Conservation (phyloP, 108 stramenopile species). For the Cyclostephanos tholiformis region DNA sequence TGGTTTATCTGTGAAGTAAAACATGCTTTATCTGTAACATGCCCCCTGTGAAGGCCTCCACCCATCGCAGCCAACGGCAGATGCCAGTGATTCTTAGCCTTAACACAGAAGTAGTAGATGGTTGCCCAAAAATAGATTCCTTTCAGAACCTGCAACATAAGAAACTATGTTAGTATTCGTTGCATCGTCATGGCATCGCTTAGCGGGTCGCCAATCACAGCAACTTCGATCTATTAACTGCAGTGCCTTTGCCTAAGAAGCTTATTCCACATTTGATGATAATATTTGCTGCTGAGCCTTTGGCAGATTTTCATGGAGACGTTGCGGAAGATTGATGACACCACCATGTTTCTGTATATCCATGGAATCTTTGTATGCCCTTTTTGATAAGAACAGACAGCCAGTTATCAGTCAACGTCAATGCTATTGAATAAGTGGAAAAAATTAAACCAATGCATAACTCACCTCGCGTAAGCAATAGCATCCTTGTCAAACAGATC, state of each 20-base stretch:
- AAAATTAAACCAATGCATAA: slow-evolving; percentile 2
- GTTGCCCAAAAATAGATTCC: too few relatives aligned
- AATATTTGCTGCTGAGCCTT: slow-evolving; percentile 1
- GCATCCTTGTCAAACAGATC: slow-evolving; percentile 43
- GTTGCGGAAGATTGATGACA: slow-evolving; percentile 26
- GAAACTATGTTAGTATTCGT: too few relatives aligned
- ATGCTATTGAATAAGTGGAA: neutral
- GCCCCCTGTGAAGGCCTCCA: too few relatives aligned
- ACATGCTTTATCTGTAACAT: too few relatives aligned
- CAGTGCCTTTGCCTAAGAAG: neutral
- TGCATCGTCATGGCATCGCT: too few relatives aligned
- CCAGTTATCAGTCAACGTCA: neutral
- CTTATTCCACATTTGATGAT: neutral
- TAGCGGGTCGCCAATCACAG: neutral
- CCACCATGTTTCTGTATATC: slow-evolving; percentile 47
- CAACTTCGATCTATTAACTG: neutral
- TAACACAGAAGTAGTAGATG: too few relatives aligned
- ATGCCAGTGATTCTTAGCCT: too few relatives aligned
- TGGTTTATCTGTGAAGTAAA: too few relatives aligned
- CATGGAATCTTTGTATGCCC: slow-evolving; percentile 45
- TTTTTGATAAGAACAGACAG: neutral
- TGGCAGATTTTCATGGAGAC: slow-evolving; percentile 29
- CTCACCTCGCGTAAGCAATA: slow-evolving; percentile 30
- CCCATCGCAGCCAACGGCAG: too few relatives aligned
- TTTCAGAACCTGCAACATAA: too few relatives aligned